phyloP scores from a whole-genome alignment of 2,329 filamentous ascomycete species.

The Plectosphaerella plurivora region DNA sequence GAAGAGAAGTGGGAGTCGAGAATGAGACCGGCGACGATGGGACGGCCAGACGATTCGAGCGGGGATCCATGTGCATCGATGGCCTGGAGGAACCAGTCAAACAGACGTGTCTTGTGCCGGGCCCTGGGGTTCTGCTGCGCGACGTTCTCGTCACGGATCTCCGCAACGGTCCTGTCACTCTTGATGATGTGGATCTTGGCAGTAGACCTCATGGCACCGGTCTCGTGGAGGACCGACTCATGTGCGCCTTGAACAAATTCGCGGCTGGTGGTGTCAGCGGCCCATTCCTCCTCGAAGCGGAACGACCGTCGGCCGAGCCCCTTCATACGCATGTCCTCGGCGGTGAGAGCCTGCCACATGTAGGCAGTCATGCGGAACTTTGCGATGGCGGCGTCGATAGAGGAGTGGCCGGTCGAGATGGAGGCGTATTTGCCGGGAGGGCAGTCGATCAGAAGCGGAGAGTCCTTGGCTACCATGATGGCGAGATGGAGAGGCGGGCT shows the following conservation, averaged over 20 bases:
- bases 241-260: conserved; percentile 9
- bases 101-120: conserved; percentile 51
- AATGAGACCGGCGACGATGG: conserved; percentile 66
- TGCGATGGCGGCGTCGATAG: conserved; percentile 58
- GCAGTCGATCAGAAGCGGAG: conserved; percentile 63
- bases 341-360: conserved; percentile 72
- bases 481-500: conserved; percentile 66
- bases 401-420: conserved; percentile 43
- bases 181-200: conserved; percentile 69
- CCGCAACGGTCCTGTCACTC: conserved; percentile 59
- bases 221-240: not conserved
- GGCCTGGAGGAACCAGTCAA: conserved; percentile 24
- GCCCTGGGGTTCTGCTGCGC: conserved; percentile 59
- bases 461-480: conserved; percentile 66
- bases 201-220: conserved; percentile 9
- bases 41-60: conserved; percentile 33
- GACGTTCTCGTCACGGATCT: conserved; percentile 59
- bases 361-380: conserved; percentile 73
- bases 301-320: conserved; percentile 67
- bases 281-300: conserved; percentile 71
- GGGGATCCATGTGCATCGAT: conserved; percentile 41
- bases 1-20: conserved; percentile 66
- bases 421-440: conserved; percentile 54
- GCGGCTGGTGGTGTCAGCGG: conserved; percentile 57
- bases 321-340: conserved; percentile 68